These are phyloP conservation scores for Penicillium goetzii DNA, from an alignment of 495 filamentous ascomycete species.

Conservation along the genomic window DNA sequence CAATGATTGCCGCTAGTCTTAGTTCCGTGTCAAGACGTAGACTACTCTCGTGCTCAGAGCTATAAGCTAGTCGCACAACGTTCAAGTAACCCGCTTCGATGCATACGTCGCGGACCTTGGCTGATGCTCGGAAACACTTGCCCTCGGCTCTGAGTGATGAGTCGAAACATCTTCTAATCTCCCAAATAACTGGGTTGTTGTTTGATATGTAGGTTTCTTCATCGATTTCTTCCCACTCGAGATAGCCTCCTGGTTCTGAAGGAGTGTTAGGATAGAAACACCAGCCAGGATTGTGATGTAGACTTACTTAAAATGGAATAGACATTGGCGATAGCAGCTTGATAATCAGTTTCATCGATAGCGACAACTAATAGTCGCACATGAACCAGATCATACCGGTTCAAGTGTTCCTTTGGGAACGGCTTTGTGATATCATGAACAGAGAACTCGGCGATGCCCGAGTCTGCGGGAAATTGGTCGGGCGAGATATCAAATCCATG, in stretches of 20 bases:
- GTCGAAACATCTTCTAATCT: conserved; percentile 18
- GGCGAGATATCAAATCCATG: not conserved
- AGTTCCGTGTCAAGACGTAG: conserved; percentile 15
- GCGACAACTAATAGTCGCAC: conserved; percentile 1
- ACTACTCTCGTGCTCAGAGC: conserved; percentile 9
- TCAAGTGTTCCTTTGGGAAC: not conserved
- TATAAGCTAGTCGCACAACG: conserved; percentile 11
- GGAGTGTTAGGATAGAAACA: not conserved
- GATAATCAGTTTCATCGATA: not conserved
- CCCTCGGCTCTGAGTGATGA: conserved; percentile 15
- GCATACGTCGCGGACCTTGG: conserved; percentile 17
- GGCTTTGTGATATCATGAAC: conserved; percentile 3
- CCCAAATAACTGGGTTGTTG: conserved; percentile 16
- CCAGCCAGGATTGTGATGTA: not conserved
- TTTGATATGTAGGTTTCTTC: conserved; percentile 18
- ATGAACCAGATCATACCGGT: conserved; percentile 4
- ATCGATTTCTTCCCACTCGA: conserved; percentile 36
- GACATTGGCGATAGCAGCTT: not conserved
- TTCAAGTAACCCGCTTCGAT: conserved; percentile 11
- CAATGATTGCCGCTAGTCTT: conserved; percentile 14
- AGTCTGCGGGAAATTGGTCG: not conserved
- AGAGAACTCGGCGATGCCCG: not conserved
- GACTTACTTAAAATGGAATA: not conserved
- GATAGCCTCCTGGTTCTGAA: conserved; percentile 31
- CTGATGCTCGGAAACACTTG: conserved; percentile 20